Base-by-base conservation (phyloP, 768 basidiomycete species). In the Leccinellum rugosiceps region DNA sequence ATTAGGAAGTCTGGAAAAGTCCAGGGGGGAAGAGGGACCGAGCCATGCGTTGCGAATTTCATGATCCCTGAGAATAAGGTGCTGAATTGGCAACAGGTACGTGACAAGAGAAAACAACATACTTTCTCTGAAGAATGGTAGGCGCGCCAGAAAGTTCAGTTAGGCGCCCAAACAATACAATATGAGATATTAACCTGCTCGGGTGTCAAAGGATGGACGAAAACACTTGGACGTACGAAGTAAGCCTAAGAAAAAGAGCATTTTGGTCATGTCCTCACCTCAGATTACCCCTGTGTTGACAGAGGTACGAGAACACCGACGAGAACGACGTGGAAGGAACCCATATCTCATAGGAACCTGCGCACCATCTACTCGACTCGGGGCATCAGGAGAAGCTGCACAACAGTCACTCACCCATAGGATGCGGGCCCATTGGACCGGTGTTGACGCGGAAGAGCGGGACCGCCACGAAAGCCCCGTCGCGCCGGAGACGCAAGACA, bases 301-400 rank as follows among this genome's bases (percentile, higher is more conserved):
- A 83, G 15, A 92, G 76, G 59, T 90, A 92, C 10, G 88, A 90
- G 67, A 84, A 92, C n/a, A 92, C 84, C 0, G 86, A 78, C 0
- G 80, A 72, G 65, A 92, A 92, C 2, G 88, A 87, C 61, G 89
- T 85, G 0, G 82, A 77, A 1, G 90, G 90, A 25, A 79, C 84
- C 90, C 90, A 92, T 19, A 91, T 84, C 63, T 91, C 90, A 64
- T 90, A 91, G 0, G 88, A 90, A 4, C 90, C 90, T 89, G 13
- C 9, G 46, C 6, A 19, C 53, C n/a, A 21, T 46, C 9, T 13
- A 13, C 9, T 35, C 46, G 13, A 31, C 17, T 14, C 19, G 25
- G 9, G 19, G 6, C 25, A 7, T 8, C 7, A 41, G 5, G 3
- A n/a, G 15, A 41, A 41, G 19, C 8, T 1, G 28, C 14, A 31